Percentiles rank a stretch among this genome's conserved stretches.
These are phyloP conservation scores for Venturia pyrina DNA, from an alignment of 2,329 filamentous ascomycete genomes.

Conservation along the genomic window DNA sequence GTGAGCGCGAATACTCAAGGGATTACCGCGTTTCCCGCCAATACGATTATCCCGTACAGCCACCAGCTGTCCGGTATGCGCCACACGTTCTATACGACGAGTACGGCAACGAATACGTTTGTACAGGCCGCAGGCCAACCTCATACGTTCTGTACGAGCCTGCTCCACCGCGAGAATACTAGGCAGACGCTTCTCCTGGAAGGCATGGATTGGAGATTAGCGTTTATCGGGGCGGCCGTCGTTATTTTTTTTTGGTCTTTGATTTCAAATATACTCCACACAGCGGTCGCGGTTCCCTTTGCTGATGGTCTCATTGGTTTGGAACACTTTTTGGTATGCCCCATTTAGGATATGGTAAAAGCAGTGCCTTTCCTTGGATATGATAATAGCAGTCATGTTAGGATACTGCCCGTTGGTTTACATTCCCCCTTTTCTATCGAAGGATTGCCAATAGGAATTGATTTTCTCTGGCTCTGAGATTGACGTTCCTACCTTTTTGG, in stretches of 20 bases:
- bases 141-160: constrained; percentile 2
- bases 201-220: background rate
- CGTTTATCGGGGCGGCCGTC: background rate
- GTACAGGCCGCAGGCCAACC: background rate
- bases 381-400: background rate
- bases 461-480: too few species aligned
- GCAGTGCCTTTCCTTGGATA: too few species aligned
- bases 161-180: background rate
- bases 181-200: background rate
- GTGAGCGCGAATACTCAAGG: background rate
- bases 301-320: background rate
- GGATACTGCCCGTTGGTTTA: background rate
- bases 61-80: background rate
- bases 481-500: too few species aligned
- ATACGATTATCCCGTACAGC: background rate
- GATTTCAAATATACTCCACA: background rate
- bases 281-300: background rate
- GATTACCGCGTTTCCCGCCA: background rate
- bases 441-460: too few species aligned
- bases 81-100: constrained; percentile 7
- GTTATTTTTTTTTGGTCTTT: background rate
- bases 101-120: background rate
- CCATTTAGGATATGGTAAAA: background rate
- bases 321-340: background rate
- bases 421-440: too few species aligned